Conservation (phyloP, 2,329 filamentous ascomycete genomes). For the Drechmeria coniospora region DNA sequence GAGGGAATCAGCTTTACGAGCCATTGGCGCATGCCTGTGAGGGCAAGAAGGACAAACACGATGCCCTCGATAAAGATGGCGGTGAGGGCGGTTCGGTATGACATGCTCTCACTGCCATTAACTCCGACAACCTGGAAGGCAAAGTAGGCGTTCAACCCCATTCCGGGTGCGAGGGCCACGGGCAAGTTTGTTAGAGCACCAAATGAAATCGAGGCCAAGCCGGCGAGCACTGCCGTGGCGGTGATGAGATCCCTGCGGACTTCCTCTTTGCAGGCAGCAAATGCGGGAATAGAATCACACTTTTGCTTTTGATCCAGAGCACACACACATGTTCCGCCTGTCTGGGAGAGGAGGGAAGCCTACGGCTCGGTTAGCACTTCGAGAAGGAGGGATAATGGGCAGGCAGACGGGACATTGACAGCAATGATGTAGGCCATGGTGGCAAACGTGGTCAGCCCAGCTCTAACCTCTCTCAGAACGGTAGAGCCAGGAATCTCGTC, state of each 20-base stretch:
- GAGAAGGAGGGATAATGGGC: too few species aligned
- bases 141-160: constrained; percentile 55
- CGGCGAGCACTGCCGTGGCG: constrained; percentile 66
- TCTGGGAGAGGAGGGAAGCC: constrained; percentile 56
- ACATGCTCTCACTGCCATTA: constrained; percentile 39
- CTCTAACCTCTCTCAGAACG: constrained; percentile 65
- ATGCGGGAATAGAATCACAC: constrained; percentile 33
- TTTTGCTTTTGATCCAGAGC: constrained; percentile 23
- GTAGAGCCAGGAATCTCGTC: constrained; percentile 51
- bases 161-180: constrained; percentile 35
- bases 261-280: constrained; percentile 32
- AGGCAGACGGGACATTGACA: constrained; percentile 40
- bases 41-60: constrained; percentile 46
- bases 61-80: constrained; percentile 51
- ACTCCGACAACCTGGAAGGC: constrained; percentile 50
- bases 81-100: constrained; percentile 45
- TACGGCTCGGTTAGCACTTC: constrained; percentile 20
- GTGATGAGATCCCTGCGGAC: constrained; percentile 68
- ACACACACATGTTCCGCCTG: constrained; percentile 64
- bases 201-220: constrained; percentile 60
- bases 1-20: constrained; percentile 49
- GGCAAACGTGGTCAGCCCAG: constrained; percentile 65
- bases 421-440: constrained; percentile 81
- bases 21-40: constrained; percentile 60
- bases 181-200: constrained; percentile 72